Evolutionary conservation across 2,329 filamentous ascomycete species (phyloP).

Genomic region (Tolypocladium sp.): DNA sequence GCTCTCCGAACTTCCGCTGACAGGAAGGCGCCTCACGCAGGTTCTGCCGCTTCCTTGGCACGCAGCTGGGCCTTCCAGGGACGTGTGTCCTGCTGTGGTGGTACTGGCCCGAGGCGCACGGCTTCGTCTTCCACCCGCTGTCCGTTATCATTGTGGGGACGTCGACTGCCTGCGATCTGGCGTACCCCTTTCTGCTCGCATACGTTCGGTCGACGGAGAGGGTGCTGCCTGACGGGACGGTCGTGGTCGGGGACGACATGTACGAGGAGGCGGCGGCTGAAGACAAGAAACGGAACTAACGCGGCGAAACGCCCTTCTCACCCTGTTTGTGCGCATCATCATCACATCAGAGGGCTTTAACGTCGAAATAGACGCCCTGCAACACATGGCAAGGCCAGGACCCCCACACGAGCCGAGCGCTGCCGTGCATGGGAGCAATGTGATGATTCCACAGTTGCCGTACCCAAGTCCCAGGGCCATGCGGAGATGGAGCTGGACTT

Average conservation of each 20-base stretch:
- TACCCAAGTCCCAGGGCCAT: not conserved
- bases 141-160: constrained; percentile 31
- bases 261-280: not conserved
- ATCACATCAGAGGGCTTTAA: not conserved
- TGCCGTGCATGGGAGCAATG: not conserved
- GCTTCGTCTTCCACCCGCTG: constrained; percentile 33
- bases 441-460: not conserved
- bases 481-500: not conserved
- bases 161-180: constrained; percentile 30
- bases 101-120: constrained; percentile 41
- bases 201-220: constrained; percentile 28
- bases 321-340: not conserved
- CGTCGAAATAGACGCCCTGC: not conserved
- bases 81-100: constrained; percentile 34
- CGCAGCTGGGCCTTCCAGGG: constrained; percentile 29
- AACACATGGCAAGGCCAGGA: not conserved
- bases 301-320: not conserved
- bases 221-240: constrained; percentile 25
- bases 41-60: constrained; percentile 32
- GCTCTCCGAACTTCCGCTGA: not conserved
- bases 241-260: constrained; percentile 13
- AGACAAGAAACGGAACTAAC: constrained; percentile 12
- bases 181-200: constrained; percentile 34
- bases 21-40: constrained; percentile 14
- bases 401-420: not conserved